Evolutionary conservation across 345 rosid genomes (phyloP), one percentile per base, ranked within the genome.

Genomic region (Hevea brasiliensis): DNA sequence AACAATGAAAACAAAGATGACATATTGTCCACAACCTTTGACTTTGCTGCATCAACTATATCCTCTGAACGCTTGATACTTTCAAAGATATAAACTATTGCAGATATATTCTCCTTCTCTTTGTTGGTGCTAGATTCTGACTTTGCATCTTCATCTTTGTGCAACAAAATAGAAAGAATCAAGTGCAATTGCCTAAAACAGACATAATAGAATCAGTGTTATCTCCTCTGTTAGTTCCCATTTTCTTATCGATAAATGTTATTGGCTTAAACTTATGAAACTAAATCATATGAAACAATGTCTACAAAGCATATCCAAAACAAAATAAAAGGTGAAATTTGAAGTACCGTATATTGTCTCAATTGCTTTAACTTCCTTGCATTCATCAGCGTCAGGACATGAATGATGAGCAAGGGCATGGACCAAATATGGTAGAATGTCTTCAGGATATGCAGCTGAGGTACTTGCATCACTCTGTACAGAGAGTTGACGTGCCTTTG

Each of bases 331-430:
- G 23, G 12, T 42, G 23, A 45, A 53, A 62, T 45, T 62, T 57
- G 58, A 61, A 61, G 35, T 86, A 94, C 98, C 98, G 80, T 92
- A 92, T 75, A 89, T 75, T 62, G 80, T 76, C 73, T 95, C 99
- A 84, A 83, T 92, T 77, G 86, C 89, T 74, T 89, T 86, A 71
- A 90, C 89, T 74, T 95, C 96, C 89, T 87, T 89, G 90, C 93
- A 87, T 73, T 91, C 87, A 27, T 91, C 93, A 42, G 81, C 71
- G 64, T 85, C 78, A 55, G 99, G 98, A 82, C 94, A 92, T 68
- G 85, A 95, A 76, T 80, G 88, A 85, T 92, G 97, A 21, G 99
- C 98, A 74, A 95, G 89, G 66, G 84, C 76, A 76, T 95, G 98
- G 74, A 95, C 92, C 81, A 87, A 72, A 73, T 88, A 87, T 6